Evolutionary conservation across 805 yeast genomes (phyloP).

Genomic region (Ogataea methylovora): DNA sequence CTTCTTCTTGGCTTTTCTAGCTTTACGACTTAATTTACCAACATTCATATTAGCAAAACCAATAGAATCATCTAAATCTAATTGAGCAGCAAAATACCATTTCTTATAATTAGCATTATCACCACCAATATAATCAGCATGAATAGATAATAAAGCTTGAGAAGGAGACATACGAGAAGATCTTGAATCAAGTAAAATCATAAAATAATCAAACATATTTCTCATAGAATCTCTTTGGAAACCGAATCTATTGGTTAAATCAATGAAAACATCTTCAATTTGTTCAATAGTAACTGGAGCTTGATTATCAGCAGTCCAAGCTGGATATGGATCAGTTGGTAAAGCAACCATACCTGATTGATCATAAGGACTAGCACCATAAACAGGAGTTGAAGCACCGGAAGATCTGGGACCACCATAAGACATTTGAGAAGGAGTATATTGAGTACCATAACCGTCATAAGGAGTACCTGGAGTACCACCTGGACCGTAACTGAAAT

Average conservation of each 20-base stretch:
- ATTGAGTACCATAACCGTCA: constrained; percentile 46
- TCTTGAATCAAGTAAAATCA: constrained; percentile 77
- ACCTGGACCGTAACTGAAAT: constrained; percentile 55
- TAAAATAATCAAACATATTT: constrained; percentile 82
- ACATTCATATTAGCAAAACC: constrained; percentile 78
- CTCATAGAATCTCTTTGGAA: constrained; percentile 92
- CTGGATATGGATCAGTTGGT: constrained; percentile 94
- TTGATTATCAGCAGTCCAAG: constrained; percentile 96
- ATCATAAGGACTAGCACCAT: constrained; percentile 31
- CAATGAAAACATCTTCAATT: constrained; percentile 81
- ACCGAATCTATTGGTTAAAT: constrained; percentile 76
- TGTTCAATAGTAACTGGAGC: constrained; percentile 81
- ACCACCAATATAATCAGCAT: constrained; percentile 86
- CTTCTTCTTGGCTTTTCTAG: constrained; percentile 74
- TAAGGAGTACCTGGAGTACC: constrained; percentile 59
- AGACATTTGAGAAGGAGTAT: constrained; percentile 79
- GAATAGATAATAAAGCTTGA: constrained; percentile 74
- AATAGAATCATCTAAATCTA: constrained; percentile 76
- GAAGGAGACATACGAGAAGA: constrained; percentile 87
- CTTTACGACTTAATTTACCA: constrained; percentile 71
- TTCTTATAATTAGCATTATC: constrained; percentile 78
- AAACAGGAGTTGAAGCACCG: constrained; percentile 90
- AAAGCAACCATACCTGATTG: constrained; percentile 49
- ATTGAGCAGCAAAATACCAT: constrained; percentile 86
- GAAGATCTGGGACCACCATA: constrained; percentile 83